phyloP scores from a whole-genome alignment of 495 filamentous ascomycete species.

The Hypoxylon trugodes region DNA sequence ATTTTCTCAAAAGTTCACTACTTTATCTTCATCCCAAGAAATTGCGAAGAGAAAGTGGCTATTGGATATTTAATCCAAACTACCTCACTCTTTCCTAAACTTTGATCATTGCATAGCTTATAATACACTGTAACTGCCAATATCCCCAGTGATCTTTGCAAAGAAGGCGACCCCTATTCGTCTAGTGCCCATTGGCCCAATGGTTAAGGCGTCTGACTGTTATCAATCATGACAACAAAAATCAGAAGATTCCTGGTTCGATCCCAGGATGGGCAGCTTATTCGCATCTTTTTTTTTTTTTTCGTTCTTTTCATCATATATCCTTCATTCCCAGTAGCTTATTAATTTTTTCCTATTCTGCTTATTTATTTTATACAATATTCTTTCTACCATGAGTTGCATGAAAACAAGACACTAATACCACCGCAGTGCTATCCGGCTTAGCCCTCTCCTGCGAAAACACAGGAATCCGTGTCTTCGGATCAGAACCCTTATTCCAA shows the following conservation, averaged over 20 bases:
- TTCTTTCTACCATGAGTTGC: no score
- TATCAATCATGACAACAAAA: not conserved
- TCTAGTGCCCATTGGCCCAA: conserved; percentile 18
- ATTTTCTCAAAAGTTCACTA: not conserved
- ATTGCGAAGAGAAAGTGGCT: no score
- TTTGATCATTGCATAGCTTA: not conserved
- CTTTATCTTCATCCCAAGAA: not conserved
- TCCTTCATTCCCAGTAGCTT: not conserved
- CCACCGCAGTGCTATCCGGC: conserved; percentile 71
- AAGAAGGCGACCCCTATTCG: no score
- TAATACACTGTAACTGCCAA: not conserved
- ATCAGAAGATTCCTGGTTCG: conserved; percentile 29
- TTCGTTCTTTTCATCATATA: not conserved
- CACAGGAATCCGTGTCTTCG: conserved; percentile 77
- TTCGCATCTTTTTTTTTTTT: not conserved
- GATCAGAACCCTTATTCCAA: conserved; percentile 86
- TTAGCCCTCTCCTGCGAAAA: conserved; percentile 77
- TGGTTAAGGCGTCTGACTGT: conserved; percentile 29
- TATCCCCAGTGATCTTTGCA: no score
- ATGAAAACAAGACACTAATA: conserved; percentile 14
- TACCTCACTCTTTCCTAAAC: no score
- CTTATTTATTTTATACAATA: no score
- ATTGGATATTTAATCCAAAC: no score
- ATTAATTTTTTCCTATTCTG: not conserved
- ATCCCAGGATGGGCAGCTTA: conserved; percentile 14